These are phyloP conservation scores for Metschnikowia amazonensis DNA, from an alignment of 805 yeast genomes.

Conservation along the genomic window DNA sequence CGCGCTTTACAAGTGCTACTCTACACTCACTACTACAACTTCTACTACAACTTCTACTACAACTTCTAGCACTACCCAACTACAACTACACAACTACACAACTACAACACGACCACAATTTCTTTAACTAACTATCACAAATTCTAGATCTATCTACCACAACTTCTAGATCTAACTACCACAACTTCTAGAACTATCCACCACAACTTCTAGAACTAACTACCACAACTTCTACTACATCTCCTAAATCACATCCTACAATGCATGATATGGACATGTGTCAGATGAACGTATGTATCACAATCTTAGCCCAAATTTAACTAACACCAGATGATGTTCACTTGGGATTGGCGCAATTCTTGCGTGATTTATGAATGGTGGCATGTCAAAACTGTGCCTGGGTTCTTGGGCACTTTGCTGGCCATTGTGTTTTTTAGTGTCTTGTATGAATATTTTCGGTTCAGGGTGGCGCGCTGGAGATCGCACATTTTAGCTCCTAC, in stretches of 20 bases:
- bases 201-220: no score
- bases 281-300: constrained; percentile 48
- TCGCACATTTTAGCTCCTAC: not conserved
- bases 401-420: constrained; percentile 50
- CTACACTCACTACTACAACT: no score
- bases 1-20: no score
- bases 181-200: no score
- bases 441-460: constrained; percentile 58
- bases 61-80: no score
- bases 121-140: no score
- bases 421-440: constrained; percentile 47
- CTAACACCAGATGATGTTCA: constrained; percentile 56
- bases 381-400: constrained; percentile 57
- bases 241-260: not conserved
- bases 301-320: no score
- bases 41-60: no score
- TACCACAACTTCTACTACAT: not conserved
- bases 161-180: no score
- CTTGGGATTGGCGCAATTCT: constrained; percentile 71
- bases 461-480: constrained; percentile 29
- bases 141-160: no score
- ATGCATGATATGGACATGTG: constrained; percentile 29
- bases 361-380: constrained; percentile 78
- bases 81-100: no score
- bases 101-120: no score